Percentiles rank a stretch among this genome's conserved stretches.
phyloP scores from a whole-genome alignment of 805 yeast genomes.

The Metschnikowia matae region DNA sequence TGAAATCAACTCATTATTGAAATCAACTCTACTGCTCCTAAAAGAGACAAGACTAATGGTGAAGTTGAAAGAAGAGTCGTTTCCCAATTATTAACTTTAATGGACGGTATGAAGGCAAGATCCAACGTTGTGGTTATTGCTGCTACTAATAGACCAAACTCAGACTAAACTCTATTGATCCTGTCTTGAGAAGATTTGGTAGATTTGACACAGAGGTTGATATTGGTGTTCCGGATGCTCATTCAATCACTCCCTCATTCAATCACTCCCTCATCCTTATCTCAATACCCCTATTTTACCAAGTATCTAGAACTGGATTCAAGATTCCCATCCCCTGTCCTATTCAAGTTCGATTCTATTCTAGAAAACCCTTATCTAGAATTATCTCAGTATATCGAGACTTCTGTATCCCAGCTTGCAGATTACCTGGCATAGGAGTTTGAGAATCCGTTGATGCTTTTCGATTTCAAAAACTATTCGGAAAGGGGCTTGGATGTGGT shows the following conservation, averaged over 20 bases:
- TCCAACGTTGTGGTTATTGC: slow-evolving; percentile 97
- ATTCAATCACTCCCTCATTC: too few species aligned
- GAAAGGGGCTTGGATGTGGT: neutral
- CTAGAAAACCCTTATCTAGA: too few species aligned
- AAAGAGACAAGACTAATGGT: slow-evolving; percentile 99
- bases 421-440: neutral
- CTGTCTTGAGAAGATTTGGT: slow-evolving; percentile 81
- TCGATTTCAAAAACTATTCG: neutral
- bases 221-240: slow-evolving; percentile 94
- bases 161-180: slow-evolving; percentile 81
- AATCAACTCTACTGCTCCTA: slow-evolving; percentile 98
- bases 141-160: slow-evolving; percentile 89
- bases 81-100: slow-evolving; percentile 91
- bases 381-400: neutral
- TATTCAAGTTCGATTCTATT: too few species aligned
- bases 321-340: too few species aligned
- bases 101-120: slow-evolving; percentile 99
- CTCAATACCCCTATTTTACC: too few species aligned
- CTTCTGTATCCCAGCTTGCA: neutral
- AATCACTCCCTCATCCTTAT: too few species aligned
- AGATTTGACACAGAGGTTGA: slow-evolving; percentile 85
- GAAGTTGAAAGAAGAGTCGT: slow-evolving; percentile 99
- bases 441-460: neutral
- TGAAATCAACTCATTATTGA: too few species aligned
- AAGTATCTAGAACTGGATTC: too few species aligned